Percentiles rank a stretch among this genome's conserved stretches.
Evolutionary conservation across 192 early-diverging fungal genomes (phyloP).

Genomic region (Coemansia sp.): DNA sequence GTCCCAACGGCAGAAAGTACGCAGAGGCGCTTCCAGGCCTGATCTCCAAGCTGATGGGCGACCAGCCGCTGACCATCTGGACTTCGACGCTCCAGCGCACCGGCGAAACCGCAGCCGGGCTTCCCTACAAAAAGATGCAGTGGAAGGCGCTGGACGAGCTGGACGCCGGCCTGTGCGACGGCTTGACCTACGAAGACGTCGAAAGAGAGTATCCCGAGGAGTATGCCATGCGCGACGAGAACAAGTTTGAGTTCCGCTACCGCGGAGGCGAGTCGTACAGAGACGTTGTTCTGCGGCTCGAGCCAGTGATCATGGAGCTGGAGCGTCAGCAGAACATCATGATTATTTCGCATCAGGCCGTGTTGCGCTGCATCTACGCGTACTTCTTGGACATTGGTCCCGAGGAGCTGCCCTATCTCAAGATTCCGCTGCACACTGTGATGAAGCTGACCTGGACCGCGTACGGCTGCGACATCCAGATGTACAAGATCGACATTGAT

Average conservation of each 20-base stretch:
- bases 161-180: constrained; percentile 97
- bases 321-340: constrained; percentile 96
- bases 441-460: constrained; percentile 97
- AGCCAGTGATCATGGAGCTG: constrained; percentile 99
- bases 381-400: constrained; percentile 95
- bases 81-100: constrained; percentile 95
- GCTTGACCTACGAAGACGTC: constrained; percentile 98
- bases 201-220: constrained; percentile 91
- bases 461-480: constrained; percentile 92
- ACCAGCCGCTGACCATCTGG: constrained; percentile 86
- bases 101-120: constrained; percentile 78
- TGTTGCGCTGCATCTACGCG: constrained; percentile 95
- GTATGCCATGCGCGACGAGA: constrained; percentile 90
- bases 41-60: constrained; percentile 75
- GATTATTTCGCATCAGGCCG: constrained; percentile 97
- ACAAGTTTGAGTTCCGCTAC: constrained; percentile 94
- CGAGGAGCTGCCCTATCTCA: constrained; percentile 97
- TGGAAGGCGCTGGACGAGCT: constrained; percentile 99
- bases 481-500: constrained; percentile 92
- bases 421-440: constrained; percentile 97
- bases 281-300: constrained; percentile 92
- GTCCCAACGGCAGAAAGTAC: constrained; percentile 84
- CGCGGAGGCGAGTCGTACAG: constrained; percentile 89
- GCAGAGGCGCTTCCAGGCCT: constrained; percentile 80
- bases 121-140: constrained; percentile 86